A percentile compares a stretch with the other conserved stretches of the same genome.
Evolutionary conservation across 2,329 filamentous ascomycete genomes (phyloP).

Genomic region (Pyricularia pennisetigena): DNA sequence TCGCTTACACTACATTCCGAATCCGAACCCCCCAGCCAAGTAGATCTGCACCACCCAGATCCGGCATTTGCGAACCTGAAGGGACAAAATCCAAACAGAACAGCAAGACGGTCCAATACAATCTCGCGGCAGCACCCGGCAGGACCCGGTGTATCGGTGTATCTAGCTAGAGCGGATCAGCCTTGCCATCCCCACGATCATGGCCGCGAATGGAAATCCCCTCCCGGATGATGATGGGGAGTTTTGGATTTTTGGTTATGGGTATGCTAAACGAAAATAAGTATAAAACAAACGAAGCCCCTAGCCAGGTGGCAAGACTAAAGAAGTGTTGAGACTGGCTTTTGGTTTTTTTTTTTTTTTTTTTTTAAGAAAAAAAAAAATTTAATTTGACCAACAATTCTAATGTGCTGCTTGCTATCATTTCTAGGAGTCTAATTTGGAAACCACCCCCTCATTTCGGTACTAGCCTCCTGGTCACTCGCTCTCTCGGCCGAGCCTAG

Average conservation of each 20-base stretch:
- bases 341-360: background rate
- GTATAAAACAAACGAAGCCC: background rate
- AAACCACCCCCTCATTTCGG: conserved; percentile 95
- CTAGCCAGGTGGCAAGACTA: background rate
- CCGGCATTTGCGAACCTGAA: background rate
- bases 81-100: background rate
- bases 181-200: background rate
- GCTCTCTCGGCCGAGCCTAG: background rate
- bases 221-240: conserved; percentile 34
- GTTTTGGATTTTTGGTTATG: conserved; percentile 97
- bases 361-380: too few relatives aligned
- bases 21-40: background rate
- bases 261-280: conserved; percentile 38
- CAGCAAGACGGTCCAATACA: background rate
- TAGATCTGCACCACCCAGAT: background rate
- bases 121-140: background rate
- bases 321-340: too few relatives aligned
- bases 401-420: conserved; percentile 4
- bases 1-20: background rate
- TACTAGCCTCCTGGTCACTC: conserved; percentile 29
- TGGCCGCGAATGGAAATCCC: background rate
- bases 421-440: conserved; percentile 80
- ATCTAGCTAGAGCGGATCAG: background rate
- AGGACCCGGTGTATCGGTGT: background rate
- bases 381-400: background rate